A percentile compares a stretch with the other conserved stretches of the same genome.
These are phyloP conservation scores for Corylus avellana DNA, from an alignment of 306 rosid species.

Conservation along the genomic window DNA sequence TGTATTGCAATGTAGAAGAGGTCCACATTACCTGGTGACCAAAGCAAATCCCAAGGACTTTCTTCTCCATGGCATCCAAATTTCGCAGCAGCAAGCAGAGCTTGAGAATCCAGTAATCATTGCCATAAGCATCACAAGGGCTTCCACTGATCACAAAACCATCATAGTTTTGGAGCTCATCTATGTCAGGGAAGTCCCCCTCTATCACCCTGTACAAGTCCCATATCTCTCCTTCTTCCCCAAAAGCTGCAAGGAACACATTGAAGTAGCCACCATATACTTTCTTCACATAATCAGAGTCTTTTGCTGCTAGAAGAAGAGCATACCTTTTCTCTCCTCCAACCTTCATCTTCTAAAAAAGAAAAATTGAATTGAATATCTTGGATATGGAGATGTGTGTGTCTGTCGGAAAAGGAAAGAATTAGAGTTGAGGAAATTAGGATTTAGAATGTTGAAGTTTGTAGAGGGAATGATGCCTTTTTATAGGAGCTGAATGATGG, in stretches of 20 bases:
- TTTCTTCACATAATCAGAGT: conserved; percentile 59
- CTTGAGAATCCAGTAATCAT: conserved; percentile 57
- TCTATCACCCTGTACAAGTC: conserved; percentile 62
- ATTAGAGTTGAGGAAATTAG: neutral
- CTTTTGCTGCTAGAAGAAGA: conserved; percentile 56
- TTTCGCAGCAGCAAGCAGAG: conserved; percentile 60
- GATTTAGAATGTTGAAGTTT: neutral
- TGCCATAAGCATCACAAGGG: conserved; percentile 54
- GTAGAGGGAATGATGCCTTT: neutral
- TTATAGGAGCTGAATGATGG: conserved; percentile 11
- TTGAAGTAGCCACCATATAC: conserved; percentile 62
- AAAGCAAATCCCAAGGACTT: conserved; percentile 73
- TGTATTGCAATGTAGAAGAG: neutral
- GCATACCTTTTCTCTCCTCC: conserved; percentile 40
- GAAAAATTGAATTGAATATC: neutral
- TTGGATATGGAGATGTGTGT: neutral
- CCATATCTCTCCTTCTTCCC: conserved; percentile 66
- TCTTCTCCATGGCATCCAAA: conserved; percentile 62
- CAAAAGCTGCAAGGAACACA: conserved; percentile 56
- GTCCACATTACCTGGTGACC: conserved; percentile 62
- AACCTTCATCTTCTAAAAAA: conserved; percentile 8
- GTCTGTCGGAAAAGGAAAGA: neutral
- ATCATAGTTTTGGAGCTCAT: conserved; percentile 47
- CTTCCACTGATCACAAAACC: conserved; percentile 71
- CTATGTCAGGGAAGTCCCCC: conserved; percentile 51